These are phyloP conservation scores for Lasiosphaeria miniovina DNA, from an alignment of 495 filamentous ascomycete species.

Conservation along the genomic window DNA sequence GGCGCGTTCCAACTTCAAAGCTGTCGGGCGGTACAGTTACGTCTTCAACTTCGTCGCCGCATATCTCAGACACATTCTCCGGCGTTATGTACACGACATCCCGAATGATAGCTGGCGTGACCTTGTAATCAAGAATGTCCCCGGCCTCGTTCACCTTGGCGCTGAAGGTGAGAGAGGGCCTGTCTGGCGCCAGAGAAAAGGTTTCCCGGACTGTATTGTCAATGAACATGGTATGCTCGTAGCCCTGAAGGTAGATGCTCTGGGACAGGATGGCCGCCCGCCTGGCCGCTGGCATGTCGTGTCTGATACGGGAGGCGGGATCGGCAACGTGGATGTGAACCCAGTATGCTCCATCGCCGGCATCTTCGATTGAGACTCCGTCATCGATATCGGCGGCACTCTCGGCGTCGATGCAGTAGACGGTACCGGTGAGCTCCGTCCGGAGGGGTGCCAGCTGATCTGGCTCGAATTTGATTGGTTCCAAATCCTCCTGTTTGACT, in stretches of 20 bases:
- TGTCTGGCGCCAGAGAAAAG: slow-evolving; percentile 66
- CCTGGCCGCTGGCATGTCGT: slow-evolving; percentile 54
- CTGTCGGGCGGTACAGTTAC: slow-evolving; percentile 8
- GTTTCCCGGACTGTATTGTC: slow-evolving; percentile 49
- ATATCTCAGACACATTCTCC: slow-evolving; percentile 47
- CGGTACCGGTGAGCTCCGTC: slow-evolving; percentile 66
- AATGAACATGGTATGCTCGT: slow-evolving; percentile 72
- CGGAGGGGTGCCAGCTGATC: slow-evolving; percentile 58
- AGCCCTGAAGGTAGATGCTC: slow-evolving; percentile 73
- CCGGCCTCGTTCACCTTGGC: slow-evolving; percentile 63
- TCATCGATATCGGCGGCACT: slow-evolving; percentile 82
- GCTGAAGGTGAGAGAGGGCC: slow-evolving; percentile 80
- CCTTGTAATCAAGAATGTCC: slow-evolving; percentile 63
- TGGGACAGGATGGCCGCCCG: slow-evolving; percentile 62
- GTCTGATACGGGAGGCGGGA: slow-evolving; percentile 74
- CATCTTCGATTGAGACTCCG: slow-evolving; percentile 73
- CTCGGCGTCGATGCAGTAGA: slow-evolving; percentile 80
- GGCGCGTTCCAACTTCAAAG: slow-evolving; percentile 35
- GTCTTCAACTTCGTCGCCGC: slow-evolving; percentile 36
- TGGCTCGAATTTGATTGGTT: slow-evolving; percentile 24
- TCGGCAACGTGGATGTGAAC: slow-evolving; percentile 91
- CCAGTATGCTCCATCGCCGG: slow-evolving; percentile 67
- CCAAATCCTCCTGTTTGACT: slow-evolving; percentile 31
- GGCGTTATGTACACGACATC: slow-evolving; percentile 76
- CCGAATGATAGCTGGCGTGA: slow-evolving; percentile 65